phyloP scores from a whole-genome alignment of 2,329 filamentous ascomycete species.

The Penicillium sp. region DNA sequence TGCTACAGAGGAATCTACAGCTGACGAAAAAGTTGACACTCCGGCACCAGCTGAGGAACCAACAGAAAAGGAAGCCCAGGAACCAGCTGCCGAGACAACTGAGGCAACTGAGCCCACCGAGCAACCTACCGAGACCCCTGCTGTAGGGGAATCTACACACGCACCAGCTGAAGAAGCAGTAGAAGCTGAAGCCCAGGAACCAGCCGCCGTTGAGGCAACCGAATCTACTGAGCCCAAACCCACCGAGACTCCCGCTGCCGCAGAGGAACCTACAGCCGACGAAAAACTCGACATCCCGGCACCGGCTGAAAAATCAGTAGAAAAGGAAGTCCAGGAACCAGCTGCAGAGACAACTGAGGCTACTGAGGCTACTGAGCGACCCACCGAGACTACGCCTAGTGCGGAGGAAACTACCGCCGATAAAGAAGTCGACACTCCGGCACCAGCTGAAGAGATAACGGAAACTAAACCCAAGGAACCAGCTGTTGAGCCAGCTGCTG shows the following conservation, averaged over 20 bases:
- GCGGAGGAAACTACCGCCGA: neutral
- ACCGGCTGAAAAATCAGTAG: neutral
- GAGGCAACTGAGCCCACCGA: too few species aligned
- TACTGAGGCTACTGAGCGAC: neutral
- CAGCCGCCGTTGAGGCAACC: neutral
- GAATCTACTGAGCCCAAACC: too few species aligned
- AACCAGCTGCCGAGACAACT: neutral
- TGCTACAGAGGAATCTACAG: neutral
- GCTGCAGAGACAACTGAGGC: neutral
- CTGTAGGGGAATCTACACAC: neutral
- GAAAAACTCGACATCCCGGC: neutral
- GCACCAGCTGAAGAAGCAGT: neutral
- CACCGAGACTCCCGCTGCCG: neutral
- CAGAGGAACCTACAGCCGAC: neutral
- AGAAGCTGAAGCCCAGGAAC: neutral
- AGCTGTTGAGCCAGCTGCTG: neutral
- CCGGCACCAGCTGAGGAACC: neutral
- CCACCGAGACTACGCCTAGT: neutral
- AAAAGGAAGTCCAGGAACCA: neutral
- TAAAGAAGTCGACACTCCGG: neutral
- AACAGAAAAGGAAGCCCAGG: neutral
- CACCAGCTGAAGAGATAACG: neutral
- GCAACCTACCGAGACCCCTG: neutral
- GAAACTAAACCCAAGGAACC: neutral
- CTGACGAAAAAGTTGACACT: neutral